phyloP scores from a whole-genome alignment of 2,329 filamentous ascomycete species.

The Hypomyces rosellus region DNA sequence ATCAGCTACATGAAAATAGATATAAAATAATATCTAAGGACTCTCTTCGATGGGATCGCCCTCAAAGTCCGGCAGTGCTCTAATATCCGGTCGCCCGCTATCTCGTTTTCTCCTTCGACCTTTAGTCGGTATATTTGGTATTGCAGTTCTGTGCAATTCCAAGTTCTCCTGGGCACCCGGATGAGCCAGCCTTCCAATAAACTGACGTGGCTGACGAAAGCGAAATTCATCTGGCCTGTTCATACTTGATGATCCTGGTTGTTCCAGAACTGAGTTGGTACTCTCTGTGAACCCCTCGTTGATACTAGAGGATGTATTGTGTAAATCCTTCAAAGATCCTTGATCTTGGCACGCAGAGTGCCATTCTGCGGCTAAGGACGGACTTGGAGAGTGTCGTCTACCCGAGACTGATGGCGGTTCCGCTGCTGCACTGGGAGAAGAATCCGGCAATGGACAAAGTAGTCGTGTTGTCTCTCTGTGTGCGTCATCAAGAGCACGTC shows the following conservation, averaged over 20 bases:
- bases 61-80: slow-evolving; percentile 26
- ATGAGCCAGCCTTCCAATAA: slow-evolving; percentile 24
- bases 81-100: slow-evolving; percentile 26
- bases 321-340: background rate
- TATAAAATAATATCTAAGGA: background rate
- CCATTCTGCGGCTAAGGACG: background rate
- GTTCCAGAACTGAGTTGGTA: background rate
- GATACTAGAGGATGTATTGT: no score
- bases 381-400: slow-evolving; percentile 5
- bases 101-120: slow-evolving; percentile 16
- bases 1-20: no score
- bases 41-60: slow-evolving; percentile 29
- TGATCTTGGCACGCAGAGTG: slow-evolving; percentile 1
- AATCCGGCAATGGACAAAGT: slow-evolving; percentile 1
- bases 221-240: slow-evolving; percentile 15
- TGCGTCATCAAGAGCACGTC: slow-evolving; percentile 18
- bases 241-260: slow-evolving; percentile 1
- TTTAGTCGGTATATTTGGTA: slow-evolving; percentile 11
- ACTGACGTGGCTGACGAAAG: slow-evolving; percentile 27
- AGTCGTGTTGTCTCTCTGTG: slow-evolving; percentile 15
- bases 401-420: slow-evolving; percentile 15
- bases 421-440: slow-evolving; percentile 13
- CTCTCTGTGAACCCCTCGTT: background rate
- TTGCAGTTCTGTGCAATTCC: slow-evolving; percentile 1
- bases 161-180: background rate